phyloP scores from a whole-genome alignment of 495 filamentous ascomycete species.

The Chaetomium tenue region DNA sequence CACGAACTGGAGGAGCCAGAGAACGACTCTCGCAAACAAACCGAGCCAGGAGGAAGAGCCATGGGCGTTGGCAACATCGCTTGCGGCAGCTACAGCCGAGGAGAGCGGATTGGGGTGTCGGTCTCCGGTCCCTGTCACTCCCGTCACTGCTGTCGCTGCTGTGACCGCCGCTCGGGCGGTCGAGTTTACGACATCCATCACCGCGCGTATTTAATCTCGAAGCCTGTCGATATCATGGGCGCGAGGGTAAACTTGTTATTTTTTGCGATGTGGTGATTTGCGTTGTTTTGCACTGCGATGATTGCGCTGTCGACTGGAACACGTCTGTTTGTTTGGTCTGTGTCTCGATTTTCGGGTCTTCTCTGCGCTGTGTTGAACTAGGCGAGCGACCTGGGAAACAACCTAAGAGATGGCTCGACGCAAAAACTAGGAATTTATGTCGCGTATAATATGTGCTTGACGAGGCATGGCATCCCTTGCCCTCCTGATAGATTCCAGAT shows the following conservation, averaged over 20 bases:
- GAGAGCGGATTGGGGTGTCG: constrained; percentile 28
- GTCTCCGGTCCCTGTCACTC: constrained; percentile 12
- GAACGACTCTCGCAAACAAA: constrained; percentile 44
- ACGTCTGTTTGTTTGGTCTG: background rate
- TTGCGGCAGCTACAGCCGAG: constrained; percentile 39
- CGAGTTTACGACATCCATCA: constrained; percentile 20
- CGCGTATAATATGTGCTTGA: background rate
- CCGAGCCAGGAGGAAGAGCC: constrained; percentile 50
- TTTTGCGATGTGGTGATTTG: background rate
- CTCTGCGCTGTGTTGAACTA: background rate
- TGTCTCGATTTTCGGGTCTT: background rate
- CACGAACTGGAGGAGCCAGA: constrained; percentile 60
- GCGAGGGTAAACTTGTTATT: background rate
- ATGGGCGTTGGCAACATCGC: constrained; percentile 40
- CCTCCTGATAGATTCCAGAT: background rate
- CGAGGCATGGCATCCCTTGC: too few species aligned
- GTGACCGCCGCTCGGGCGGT: constrained; percentile 13
- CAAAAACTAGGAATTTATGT: background rate
- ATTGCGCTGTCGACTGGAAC: background rate
- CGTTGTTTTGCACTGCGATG: constrained; percentile 1
- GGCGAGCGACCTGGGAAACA: background rate
- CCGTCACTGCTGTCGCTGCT: constrained; percentile 4
- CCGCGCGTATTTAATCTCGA: background rate
- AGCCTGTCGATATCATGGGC: constrained; percentile 1
- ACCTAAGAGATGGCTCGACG: too few species aligned